Conservation (phyloP, 169 alveolate genomes). For the Theileria annulata region DNA sequence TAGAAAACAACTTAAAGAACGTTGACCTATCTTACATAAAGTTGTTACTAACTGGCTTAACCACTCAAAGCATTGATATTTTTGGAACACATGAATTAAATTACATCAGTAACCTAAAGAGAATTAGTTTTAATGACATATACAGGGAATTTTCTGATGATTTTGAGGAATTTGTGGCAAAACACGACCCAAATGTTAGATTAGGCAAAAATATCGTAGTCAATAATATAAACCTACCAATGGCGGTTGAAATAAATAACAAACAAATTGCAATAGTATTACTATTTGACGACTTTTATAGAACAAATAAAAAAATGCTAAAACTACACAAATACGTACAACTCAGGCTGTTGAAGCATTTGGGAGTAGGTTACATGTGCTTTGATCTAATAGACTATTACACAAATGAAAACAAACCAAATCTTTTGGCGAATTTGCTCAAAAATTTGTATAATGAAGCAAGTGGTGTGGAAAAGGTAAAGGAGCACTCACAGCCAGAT, state of each 20-base stretch:
- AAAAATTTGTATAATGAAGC: slow-evolving; percentile 22
- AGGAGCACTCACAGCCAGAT: neutral
- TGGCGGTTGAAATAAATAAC: slow-evolving; percentile 19
- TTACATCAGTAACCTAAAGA: neutral
- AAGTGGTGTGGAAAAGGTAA: neutral
- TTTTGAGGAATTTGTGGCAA: slow-evolving; percentile 24
- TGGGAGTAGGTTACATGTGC: slow-evolving; percentile 35
- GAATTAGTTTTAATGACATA: neutral
- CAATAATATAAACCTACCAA: slow-evolving; percentile 36
- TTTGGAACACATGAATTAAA: neutral
- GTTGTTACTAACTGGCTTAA: neutral
- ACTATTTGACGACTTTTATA: slow-evolving; percentile 53
- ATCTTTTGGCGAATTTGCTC: slow-evolving; percentile 40
- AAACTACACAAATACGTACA: slow-evolving; percentile 38
- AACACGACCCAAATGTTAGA: slow-evolving; percentile 28
- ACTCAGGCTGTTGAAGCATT: slow-evolving; percentile 27
- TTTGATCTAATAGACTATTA: slow-evolving; percentile 28
- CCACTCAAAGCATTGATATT: neutral
- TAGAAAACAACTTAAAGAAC: neutral
- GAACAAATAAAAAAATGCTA: slow-evolving; percentile 43
- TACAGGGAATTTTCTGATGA: slow-evolving; percentile 12
- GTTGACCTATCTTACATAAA: neutral
- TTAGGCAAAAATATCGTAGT: slow-evolving; percentile 8
- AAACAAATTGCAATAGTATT: slow-evolving; percentile 28
- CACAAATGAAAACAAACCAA: slow-evolving; percentile 22